Evolutionary conservation across 2,329 filamentous ascomycete genomes (phyloP).

Genomic region (Emmonsia crescens): DNA sequence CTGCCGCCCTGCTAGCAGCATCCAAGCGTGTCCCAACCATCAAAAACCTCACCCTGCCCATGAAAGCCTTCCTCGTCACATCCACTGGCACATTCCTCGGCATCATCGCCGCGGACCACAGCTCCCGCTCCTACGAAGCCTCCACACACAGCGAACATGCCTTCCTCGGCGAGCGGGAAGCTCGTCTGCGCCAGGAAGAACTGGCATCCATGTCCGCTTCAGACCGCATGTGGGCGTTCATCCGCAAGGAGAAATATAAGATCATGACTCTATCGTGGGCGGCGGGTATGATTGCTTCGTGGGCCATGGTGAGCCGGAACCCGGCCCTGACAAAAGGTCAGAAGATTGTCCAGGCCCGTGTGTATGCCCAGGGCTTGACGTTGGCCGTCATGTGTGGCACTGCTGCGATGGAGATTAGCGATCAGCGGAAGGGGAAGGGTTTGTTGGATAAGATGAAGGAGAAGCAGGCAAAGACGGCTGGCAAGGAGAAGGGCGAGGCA

Average conservation of each 20-base stretch:
- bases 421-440: slow-evolving; percentile 59
- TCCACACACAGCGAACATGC: slow-evolving; percentile 54
- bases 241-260: slow-evolving; percentile 69
- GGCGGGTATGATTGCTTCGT: slow-evolving; percentile 63
- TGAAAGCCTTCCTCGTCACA: slow-evolving; percentile 81
- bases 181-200: slow-evolving; percentile 45
- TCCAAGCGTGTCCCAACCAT: slow-evolving; percentile 65
- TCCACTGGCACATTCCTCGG: slow-evolving; percentile 73
- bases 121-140: slow-evolving; percentile 60
- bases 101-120: slow-evolving; percentile 75
- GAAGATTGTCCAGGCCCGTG: slow-evolving; percentile 88
- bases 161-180: slow-evolving; percentile 54
- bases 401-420: slow-evolving; percentile 69
- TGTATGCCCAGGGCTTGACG: slow-evolving; percentile 85
- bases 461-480: slow-evolving; percentile 67
- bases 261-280: slow-evolving; percentile 78
- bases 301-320: slow-evolving; percentile 67
- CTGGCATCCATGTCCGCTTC: slow-evolving; percentile 45
- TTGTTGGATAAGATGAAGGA: slow-evolving; percentile 25
- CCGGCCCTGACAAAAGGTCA: slow-evolving; percentile 63
- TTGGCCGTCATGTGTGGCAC: slow-evolving; percentile 72
- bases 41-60: slow-evolving; percentile 71
- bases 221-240: slow-evolving; percentile 60
- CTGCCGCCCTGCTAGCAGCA: slow-evolving; percentile 56
- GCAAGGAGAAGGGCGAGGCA: slow-evolving; percentile 75